Conservation (phyloP, 371 early-diverging fungal genomes). For the Ecytonucleospora hepatopenaei region DNA sequence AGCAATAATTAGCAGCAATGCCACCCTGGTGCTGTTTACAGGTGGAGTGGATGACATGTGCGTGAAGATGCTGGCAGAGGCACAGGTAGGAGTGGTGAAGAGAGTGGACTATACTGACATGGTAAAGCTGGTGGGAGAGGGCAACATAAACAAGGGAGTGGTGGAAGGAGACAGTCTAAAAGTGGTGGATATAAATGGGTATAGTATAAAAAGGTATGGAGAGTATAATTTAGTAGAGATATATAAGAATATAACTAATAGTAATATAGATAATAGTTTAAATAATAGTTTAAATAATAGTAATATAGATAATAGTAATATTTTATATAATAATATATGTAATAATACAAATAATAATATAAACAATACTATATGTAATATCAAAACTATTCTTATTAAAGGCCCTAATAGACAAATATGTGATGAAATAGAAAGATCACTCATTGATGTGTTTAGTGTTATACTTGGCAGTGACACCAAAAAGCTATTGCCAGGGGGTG, state of each 20-base stretch:
- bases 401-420: slow-evolving; percentile 80
- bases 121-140: slow-evolving; percentile 73
- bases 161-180: slow-evolving; percentile 80
- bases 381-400: slow-evolving; percentile 67
- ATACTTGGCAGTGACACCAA: slow-evolving; percentile 88
- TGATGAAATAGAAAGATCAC: slow-evolving; percentile 96
- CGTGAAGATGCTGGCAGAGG: slow-evolving; percentile 87
- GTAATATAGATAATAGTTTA: too few relatives aligned
- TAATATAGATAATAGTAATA: too few relatives aligned
- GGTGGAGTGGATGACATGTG: slow-evolving; percentile 97
- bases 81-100: slow-evolving; percentile 76
- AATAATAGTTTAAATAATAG: too few relatives aligned
- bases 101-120: slow-evolving; percentile 92
- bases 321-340: too few relatives aligned
- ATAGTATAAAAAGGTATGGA: slow-evolving; percentile 60
- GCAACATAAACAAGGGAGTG: slow-evolving; percentile 89
- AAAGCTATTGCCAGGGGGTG: slow-evolving; percentile 93
- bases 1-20: slow-evolving; percentile 83
- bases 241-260: too few relatives aligned
- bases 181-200: slow-evolving; percentile 18
- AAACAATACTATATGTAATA: slow-evolving; percentile 63
- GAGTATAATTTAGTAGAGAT: slow-evolving; percentile 74
- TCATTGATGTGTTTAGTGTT: slow-evolving; percentile 89
- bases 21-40: slow-evolving; percentile 90
- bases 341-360: too few relatives aligned